Base-by-base conservation (phyloP, 352 stramenopile genomes). In the Hyaloperonospora arabidopsidis region DNA sequence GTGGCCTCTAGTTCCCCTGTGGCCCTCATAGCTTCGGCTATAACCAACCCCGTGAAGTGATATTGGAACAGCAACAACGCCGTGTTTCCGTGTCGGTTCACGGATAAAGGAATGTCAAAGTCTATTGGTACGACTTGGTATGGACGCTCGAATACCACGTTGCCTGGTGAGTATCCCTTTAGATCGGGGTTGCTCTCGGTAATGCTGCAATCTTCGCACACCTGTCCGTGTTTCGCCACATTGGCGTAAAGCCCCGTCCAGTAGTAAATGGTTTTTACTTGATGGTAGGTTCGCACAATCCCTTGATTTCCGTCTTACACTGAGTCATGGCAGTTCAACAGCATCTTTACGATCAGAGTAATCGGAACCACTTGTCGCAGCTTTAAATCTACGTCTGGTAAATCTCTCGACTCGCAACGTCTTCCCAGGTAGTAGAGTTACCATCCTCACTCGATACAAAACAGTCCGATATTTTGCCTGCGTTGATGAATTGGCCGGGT, bases 1-100 rank as follows among this genome's bases (percentile, higher is more conserved):
- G 39, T 36, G 2, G 48, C 49, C 11, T 35, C n/a, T 1, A 49
- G 3, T 39, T 25, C 38, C 19, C 17, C 22, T 1, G 49, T 40
- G 3, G 39, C 23, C 8, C 23, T 49, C 39, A 48, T 54, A 1
- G 35, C 36, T 23, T 39, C 45, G 1, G 35, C 35, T 6, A 46
- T 54, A 3, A 55, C 22, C 6, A 18, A 50, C 7, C 25, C 50
- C 11, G 29, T 45, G 28, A 49, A 49, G 2, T 44, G 19, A 25
- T 45, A 15, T 17, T 57, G 50, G 18, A 57, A 50, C 15, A 44
- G 14, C 15, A 56, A 19, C 18, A 56, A 13, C 7, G 49, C 22
- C 7, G 38, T 43, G 21, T 54, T 54, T 1, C 35, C 48, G 10
- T 38, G 35, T 15, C 10, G 48, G 45, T 4, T 54, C 6, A 23